Conservation (phyloP, 148 eudicot species). For the Chenopodium suecicum region DNA sequence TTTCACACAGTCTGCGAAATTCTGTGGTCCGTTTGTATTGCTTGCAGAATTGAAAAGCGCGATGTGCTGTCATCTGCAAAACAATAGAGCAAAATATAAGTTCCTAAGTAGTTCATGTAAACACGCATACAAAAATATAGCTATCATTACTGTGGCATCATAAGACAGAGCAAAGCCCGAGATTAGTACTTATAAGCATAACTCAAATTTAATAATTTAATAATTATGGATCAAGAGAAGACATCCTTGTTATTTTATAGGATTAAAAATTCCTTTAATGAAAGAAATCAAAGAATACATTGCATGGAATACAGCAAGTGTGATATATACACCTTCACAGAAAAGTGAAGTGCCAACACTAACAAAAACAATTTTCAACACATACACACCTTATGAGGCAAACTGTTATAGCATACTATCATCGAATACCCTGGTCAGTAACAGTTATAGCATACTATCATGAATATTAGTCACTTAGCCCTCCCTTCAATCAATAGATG, state of each 20-base stretch:
- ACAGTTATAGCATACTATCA: too few relatives aligned
- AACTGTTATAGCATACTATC: too few relatives aligned
- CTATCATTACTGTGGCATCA: neutral
- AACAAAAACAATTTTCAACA: too few relatives aligned
- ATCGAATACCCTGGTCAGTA: too few relatives aligned
- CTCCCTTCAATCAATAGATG: too few relatives aligned
- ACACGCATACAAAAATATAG: neutral
- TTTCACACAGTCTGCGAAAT: constrained; percentile 90
- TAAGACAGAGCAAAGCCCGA: neutral
- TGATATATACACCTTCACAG: neutral
- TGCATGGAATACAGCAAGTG: neutral
- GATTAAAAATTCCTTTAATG: too few relatives aligned
- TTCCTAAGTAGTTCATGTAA: neutral
- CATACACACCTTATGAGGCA: too few relatives aligned
- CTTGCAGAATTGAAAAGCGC: constrained; percentile 98
- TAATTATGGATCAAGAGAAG: neutral
- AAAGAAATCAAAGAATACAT: neutral
- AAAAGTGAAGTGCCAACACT: too few relatives aligned
- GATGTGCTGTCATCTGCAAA: constrained; percentile 89
- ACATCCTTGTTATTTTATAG: neutral
- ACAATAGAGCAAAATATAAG: neutral
- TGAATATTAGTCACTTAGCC: too few relatives aligned
- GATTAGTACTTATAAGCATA: neutral
- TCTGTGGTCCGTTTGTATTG: constrained; percentile 94
- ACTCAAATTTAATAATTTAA: neutral